A percentile compares a stretch with the other conserved stretches of the same genome.
Conservation (phyloP, 2,329 filamentous ascomycete genomes). For the Diaporthe citriasiana region DNA sequence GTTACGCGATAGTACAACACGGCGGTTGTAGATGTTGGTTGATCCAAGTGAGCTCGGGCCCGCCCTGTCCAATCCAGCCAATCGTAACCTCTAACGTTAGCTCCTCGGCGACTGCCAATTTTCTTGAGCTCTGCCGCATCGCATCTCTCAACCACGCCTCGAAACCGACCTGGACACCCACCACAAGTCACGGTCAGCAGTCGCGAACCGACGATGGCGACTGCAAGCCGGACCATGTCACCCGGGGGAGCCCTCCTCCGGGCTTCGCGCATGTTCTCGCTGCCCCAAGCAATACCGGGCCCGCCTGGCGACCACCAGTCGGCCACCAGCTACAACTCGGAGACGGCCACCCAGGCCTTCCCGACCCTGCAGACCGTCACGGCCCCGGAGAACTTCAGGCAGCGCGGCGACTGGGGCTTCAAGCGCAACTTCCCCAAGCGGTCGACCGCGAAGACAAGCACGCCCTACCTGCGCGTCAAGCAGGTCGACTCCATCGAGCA, state of each 20-base stretch:
- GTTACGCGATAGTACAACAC: too few relatives aligned
- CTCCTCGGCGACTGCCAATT: conserved; percentile 26
- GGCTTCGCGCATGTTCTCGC: conserved; percentile 89
- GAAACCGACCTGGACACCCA: conserved; percentile 13
- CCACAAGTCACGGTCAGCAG: conserved; percentile 27
- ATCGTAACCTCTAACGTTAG: conserved; percentile 23
- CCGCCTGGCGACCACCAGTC: conserved; percentile 67
- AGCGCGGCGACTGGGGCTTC: conserved; percentile 90
- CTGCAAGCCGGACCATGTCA: conserved; percentile 57
- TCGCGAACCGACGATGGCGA: conserved; percentile 47
- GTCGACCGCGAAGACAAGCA: conserved; percentile 78
- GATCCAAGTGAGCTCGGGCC: not conserved
- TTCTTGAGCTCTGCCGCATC: conserved; percentile 29
- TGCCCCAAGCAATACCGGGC: conserved; percentile 81
- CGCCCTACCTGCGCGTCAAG: conserved; percentile 82
- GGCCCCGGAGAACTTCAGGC: conserved; percentile 79
- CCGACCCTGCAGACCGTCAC: conserved; percentile 89
- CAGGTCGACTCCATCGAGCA: conserved; percentile 88
- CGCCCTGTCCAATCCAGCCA: conserved; percentile 2
- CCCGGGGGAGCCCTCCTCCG: conserved; percentile 81
- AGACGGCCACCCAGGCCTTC: conserved; percentile 80
- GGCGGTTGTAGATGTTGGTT: too few relatives aligned
- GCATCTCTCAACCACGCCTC: not conserved
- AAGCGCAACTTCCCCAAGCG: conserved; percentile 86
- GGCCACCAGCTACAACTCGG: conserved; percentile 66